Conservation (phyloP, 352 stramenopile genomes). For the Globisporangium uncinulatum region DNA sequence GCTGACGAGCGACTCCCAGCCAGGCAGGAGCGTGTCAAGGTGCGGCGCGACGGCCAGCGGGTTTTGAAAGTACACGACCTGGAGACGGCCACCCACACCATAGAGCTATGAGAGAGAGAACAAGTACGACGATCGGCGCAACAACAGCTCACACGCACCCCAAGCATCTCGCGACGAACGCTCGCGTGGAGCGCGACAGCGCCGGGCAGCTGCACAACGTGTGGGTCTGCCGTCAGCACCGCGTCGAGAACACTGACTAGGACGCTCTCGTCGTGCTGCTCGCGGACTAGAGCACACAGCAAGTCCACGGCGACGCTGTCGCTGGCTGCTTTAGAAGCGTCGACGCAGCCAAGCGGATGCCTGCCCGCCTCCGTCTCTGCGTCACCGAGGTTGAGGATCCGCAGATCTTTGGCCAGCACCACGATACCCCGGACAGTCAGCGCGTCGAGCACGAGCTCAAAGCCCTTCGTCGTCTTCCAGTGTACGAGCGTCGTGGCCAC, state of each 20-base stretch:
- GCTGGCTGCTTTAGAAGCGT: not conserved
- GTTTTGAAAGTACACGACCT: constrained; percentile 64
- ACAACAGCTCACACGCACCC: constrained; percentile 25
- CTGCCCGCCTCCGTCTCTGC: not conserved
- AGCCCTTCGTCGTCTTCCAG: constrained; percentile 19
- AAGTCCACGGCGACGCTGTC: constrained; percentile 5
- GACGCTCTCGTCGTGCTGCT: constrained; percentile 21
- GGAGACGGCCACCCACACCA: not conserved
- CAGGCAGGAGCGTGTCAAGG: constrained; percentile 43
- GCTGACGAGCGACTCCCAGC: constrained; percentile 48
- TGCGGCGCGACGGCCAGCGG: constrained; percentile 36
- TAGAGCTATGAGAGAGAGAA: not conserved
- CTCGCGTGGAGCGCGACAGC: constrained; percentile 13
- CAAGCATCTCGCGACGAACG: constrained; percentile 33
- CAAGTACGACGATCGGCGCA: not conserved
- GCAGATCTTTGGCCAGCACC: constrained; percentile 39
- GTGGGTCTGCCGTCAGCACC: constrained; percentile 30
- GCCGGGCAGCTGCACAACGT: constrained; percentile 21
- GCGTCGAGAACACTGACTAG: constrained; percentile 40
- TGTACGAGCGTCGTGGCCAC: constrained; percentile 14
- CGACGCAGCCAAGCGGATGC: not conserved
- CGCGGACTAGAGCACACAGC: constrained; percentile 17
- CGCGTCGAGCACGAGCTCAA: constrained; percentile 27
- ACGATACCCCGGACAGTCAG: constrained; percentile 36
- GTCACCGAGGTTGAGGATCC: constrained; percentile 21